phyloP scores from a whole-genome alignment of 2,329 filamentous ascomycete genomes.

The Fusarium verrucosum region DNA sequence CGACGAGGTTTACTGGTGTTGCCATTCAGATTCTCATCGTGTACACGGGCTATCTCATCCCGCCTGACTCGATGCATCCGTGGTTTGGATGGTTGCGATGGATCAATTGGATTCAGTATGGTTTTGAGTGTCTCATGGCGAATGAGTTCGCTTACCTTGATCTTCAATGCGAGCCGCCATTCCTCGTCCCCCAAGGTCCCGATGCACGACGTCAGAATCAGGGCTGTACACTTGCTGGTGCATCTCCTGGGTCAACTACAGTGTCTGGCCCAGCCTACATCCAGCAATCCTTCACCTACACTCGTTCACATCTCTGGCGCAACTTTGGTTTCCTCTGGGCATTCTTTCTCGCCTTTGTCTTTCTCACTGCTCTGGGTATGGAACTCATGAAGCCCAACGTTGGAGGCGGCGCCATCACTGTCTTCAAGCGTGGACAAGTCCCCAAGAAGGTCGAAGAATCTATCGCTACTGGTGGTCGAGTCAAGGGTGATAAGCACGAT shows the following conservation, averaged over 20 bases:
- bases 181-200: constrained; percentile 63
- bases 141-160: constrained; percentile 69
- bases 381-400: constrained; percentile 71
- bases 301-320: constrained; percentile 70
- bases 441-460: constrained; percentile 66
- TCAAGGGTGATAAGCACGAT: constrained; percentile 55
- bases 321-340: constrained; percentile 83
- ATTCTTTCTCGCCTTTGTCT: constrained; percentile 77
- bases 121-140: constrained; percentile 72
- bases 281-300: constrained; percentile 62
- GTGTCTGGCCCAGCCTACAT: constrained; percentile 68
- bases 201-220: constrained; percentile 51
- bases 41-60: constrained; percentile 73
- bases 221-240: constrained; percentile 62
- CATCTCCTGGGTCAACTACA: constrained; percentile 55
- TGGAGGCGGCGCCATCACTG: constrained; percentile 66
- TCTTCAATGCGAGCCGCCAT: constrained; percentile 67
- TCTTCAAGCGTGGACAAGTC: constrained; percentile 71
- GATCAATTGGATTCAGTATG: constrained; percentile 74
- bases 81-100: constrained; percentile 76
- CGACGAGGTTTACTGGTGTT: constrained; percentile 66
- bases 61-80: constrained; percentile 62
- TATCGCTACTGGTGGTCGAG: constrained; percentile 60
- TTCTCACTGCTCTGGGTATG: constrained; percentile 74
- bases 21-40: constrained; percentile 71